Conservation (phyloP, 2,329 filamentous ascomycete genomes). For the Plenodomus lindquistii region DNA sequence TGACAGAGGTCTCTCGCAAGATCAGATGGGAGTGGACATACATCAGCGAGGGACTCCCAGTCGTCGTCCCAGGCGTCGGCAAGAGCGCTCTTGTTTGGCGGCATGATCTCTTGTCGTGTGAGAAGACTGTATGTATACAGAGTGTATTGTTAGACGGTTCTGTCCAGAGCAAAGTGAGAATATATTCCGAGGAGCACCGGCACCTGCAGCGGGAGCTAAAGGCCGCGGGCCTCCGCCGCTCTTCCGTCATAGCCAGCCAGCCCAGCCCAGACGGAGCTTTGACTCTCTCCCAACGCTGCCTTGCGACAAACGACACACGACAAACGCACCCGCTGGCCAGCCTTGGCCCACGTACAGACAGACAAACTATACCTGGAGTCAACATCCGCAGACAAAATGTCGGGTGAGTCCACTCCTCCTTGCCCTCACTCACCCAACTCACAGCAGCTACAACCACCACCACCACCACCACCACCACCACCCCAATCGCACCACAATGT, state of each 20-base stretch:
- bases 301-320: too few species aligned
- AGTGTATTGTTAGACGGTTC: neutral
- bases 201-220: slow-evolving; percentile 17
- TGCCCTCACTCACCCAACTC: neutral
- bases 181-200: slow-evolving; percentile 14
- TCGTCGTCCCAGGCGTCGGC: slow-evolving; percentile 82
- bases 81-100: slow-evolving; percentile 50
- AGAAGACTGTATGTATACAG: neutral
- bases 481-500: neutral
- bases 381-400: too few species aligned
- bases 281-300: slow-evolving; percentile 1
- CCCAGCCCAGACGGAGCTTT: slow-evolving; percentile 10
- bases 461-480: slow-evolving; percentile 2
- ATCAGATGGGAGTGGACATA: slow-evolving; percentile 41
- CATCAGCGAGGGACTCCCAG: slow-evolving; percentile 81
- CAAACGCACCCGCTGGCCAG: too few species aligned
- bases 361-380: too few species aligned
- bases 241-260: neutral
- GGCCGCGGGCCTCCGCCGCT: neutral
- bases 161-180: neutral
- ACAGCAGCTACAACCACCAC: neutral
- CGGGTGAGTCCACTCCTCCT: too few species aligned
- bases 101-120: slow-evolving; percentile 13
- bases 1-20: too few species aligned
- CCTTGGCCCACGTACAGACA: too few species aligned